These are phyloP conservation scores for Zea luxurians DNA, from an alignment of 176 grass and related monocot genomes.

Conservation along the genomic window DNA sequence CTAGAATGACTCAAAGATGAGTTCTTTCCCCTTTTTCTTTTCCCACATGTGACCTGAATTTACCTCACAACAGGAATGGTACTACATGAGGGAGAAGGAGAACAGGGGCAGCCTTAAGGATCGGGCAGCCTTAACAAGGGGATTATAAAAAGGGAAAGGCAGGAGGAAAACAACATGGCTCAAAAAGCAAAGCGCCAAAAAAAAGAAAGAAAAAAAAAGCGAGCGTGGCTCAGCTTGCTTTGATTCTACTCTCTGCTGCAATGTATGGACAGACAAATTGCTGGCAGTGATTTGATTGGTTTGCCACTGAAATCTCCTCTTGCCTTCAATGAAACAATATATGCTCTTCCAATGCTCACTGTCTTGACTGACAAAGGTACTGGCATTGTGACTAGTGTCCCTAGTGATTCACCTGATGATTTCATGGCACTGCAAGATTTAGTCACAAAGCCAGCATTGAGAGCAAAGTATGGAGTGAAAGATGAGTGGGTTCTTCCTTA, in stretches of 20 bases:
- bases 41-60: constrained; percentile 30
- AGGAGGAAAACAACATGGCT: constrained; percentile 47
- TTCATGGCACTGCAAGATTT: too few species aligned
- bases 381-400: too few species aligned
- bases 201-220: constrained; percentile 46
- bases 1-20: constrained; percentile 50
- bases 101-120: constrained; percentile 23
- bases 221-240: constrained; percentile 50
- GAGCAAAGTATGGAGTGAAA: too few species aligned
- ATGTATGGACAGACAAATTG: too few species aligned
- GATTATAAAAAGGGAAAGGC: constrained; percentile 42
- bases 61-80: constrained; percentile 38
- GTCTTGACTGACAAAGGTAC: too few species aligned
- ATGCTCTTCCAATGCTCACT: too few species aligned
- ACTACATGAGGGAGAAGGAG: constrained; percentile 31
- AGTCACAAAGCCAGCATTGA: too few species aligned
- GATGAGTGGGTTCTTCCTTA: too few species aligned
- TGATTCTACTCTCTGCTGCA: constrained; percentile 42
- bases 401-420: too few species aligned
- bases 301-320: too few species aligned
- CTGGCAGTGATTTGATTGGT: too few species aligned
- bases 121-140: constrained; percentile 35
- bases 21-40: constrained; percentile 31
- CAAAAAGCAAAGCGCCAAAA: constrained; percentile 39
- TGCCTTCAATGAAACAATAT: too few species aligned